Percentiles rank a stretch among this genome's conserved stretches.
Evolutionary conservation across 140 eudicot species (phyloP).

Genomic region (Cichorium intybus): DNA sequence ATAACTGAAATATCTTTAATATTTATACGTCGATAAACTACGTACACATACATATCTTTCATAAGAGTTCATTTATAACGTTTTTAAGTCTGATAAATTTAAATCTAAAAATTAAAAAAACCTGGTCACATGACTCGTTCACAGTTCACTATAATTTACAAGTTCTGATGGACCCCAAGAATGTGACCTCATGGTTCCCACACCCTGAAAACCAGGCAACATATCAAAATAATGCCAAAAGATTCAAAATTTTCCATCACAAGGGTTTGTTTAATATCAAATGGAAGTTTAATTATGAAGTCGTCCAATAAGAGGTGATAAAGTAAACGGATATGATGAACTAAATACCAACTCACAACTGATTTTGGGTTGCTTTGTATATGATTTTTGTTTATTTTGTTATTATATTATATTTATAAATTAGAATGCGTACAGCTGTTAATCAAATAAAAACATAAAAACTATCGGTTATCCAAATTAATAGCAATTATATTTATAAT

Average conservation of each 20-base stretch:
- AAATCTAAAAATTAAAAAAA: neutral
- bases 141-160: conserved; percentile 8
- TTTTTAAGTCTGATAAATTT: neutral
- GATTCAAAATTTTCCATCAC: neutral
- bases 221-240: conserved; percentile 12
- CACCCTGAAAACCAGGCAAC: conserved; percentile 12
- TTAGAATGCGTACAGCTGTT: no score
- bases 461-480: no score
- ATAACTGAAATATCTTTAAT: neutral
- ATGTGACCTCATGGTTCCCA: conserved; percentile 6
- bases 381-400: no score
- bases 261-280: neutral
- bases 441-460: no score
- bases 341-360: no score
- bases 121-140: conserved; percentile 13
- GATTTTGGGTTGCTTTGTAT: no score
- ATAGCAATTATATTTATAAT: no score
- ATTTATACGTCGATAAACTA: neutral
- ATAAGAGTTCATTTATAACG: neutral
- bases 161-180: conserved; percentile 16
- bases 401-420: no score
- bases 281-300: neutral
- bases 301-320: neutral
- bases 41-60: neutral
- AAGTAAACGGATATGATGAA: no score